A percentile compares a stretch with the other conserved stretches of the same genome.
Evolutionary conservation across 192 early-diverging fungal species (phyloP).

Genomic region (Gigaspora rosea): DNA sequence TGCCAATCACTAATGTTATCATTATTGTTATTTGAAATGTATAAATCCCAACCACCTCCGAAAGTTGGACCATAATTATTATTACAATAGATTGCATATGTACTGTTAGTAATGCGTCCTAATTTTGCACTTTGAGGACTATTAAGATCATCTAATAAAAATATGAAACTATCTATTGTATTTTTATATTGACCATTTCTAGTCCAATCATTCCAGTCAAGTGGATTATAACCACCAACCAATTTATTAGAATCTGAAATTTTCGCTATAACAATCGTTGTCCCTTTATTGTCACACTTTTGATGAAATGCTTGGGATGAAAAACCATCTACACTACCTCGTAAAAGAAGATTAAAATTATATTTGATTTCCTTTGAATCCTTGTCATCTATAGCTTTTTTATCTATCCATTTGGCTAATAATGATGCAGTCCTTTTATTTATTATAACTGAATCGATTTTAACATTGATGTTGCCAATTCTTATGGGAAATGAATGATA

Average conservation of each 20-base stretch:
- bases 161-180: background rate
- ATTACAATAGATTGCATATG: no score
- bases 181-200: background rate
- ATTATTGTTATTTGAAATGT: no score
- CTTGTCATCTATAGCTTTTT: background rate
- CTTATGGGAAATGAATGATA: background rate
- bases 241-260: conserved; percentile 4
- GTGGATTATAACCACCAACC: conserved; percentile 1
- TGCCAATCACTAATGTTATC: no score
- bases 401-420: background rate
- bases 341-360: background rate
- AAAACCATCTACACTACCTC: background rate
- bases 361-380: background rate
- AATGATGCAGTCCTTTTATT: background rate
- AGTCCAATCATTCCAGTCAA: no score
- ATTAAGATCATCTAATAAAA: background rate
- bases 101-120: no score
- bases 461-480: no score
- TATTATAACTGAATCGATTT: background rate
- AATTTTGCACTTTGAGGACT: no score
- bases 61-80: no score
- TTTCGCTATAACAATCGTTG: no score
- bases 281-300: no score
- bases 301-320: background rate
- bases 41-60: no score